A percentile compares a stretch with the other conserved stretches of the same genome.
Conservation (phyloP, 2,329 filamentous ascomycete genomes). For the Fusarium mexicanum region DNA sequence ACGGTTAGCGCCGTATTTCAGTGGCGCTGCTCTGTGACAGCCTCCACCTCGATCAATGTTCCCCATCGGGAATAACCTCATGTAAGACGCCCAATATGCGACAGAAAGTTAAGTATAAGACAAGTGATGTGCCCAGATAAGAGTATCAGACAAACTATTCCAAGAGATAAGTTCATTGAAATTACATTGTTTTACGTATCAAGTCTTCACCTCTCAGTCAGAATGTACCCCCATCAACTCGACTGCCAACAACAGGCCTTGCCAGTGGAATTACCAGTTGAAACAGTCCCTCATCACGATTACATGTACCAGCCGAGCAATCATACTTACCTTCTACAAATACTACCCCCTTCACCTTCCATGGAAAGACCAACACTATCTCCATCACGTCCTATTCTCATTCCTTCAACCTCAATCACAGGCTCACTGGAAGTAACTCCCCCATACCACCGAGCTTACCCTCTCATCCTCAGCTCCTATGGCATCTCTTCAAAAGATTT, state of each 20-base stretch:
- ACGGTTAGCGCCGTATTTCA: background rate
- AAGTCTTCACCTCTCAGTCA: too few species aligned
- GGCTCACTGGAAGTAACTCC: constrained; percentile 1
- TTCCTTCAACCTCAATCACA: constrained; percentile 6
- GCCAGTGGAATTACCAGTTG: background rate
- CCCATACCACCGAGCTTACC: constrained; percentile 15
- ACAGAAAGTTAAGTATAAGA: background rate
- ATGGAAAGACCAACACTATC: background rate
- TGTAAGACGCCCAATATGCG: background rate
- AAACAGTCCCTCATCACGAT: background rate
- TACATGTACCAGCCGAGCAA: background rate
- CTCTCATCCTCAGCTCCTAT: background rate
- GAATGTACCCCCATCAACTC: background rate
- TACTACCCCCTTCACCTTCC: accelerated
- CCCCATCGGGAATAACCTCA: constrained; percentile 13
- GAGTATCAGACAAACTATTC: background rate
- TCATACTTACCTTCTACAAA: background rate
- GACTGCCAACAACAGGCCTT: background rate
- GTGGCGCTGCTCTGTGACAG: background rate
- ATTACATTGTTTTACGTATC: too few species aligned
- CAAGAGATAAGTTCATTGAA: background rate
- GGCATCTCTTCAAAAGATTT: background rate
- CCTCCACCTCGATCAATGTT: constrained; percentile 17
- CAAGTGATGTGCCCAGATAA: background rate
- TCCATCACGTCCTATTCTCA: background rate